These are phyloP conservation scores for Colletotrichum trifolii DNA, from an alignment of 2,329 filamentous ascomycete genomes.

Conservation along the genomic window DNA sequence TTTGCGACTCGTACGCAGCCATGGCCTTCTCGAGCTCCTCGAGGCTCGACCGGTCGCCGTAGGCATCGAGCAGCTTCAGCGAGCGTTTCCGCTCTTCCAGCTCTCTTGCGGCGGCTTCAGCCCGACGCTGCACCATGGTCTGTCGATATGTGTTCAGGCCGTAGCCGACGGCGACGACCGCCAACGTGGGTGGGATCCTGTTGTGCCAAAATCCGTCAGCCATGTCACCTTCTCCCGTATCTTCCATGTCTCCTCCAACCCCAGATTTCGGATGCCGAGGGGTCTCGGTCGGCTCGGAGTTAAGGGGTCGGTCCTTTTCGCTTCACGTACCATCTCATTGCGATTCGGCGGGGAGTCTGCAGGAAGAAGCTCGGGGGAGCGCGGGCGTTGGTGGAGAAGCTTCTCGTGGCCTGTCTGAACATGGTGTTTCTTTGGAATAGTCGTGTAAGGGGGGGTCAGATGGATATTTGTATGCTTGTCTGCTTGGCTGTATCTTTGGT, in stretches of 20 bases:
- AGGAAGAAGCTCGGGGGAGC: constrained; percentile 48
- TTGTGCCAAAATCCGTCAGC: constrained; percentile 12
- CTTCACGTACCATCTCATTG: constrained; percentile 46
- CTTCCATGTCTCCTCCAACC: background rate
- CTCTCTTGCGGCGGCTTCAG: constrained; percentile 48
- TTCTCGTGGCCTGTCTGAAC: constrained; percentile 38
- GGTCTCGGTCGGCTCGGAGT: constrained; percentile 4
- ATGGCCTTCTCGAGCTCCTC: constrained; percentile 61
- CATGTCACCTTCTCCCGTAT: background rate
- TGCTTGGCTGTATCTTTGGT: constrained; percentile 15
- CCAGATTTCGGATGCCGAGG: constrained; percentile 9
- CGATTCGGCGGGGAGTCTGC: constrained; percentile 44
- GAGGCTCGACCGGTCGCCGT: constrained; percentile 61
- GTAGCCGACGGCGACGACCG: constrained; percentile 47
- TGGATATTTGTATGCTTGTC: constrained; percentile 9
- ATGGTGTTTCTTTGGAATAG: constrained; percentile 10
- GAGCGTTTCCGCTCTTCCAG: constrained; percentile 50
- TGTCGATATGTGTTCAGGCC: constrained; percentile 49
- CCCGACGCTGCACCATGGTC: constrained; percentile 42
- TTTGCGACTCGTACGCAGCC: constrained; percentile 54
- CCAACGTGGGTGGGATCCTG: constrained; percentile 48
- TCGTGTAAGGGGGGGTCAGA: background rate
- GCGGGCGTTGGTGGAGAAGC: constrained; percentile 48
- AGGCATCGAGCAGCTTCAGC: constrained; percentile 59
- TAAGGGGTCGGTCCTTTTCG: background rate